Conservation (phyloP, 495 filamentous ascomycete genomes). For the Aspergillus indologenus region DNA sequence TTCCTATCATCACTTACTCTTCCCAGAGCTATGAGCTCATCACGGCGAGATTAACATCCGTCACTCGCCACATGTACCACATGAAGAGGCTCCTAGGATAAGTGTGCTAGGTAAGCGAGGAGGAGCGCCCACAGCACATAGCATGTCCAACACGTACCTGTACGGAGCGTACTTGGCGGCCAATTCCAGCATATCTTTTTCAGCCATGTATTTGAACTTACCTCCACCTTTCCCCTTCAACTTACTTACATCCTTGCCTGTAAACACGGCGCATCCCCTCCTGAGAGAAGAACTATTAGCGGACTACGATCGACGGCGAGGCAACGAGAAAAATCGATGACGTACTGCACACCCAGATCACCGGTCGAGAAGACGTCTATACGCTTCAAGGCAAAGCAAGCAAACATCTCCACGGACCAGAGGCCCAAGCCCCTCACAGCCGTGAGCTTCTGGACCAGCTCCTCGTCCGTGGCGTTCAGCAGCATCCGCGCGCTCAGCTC, state of each 20-base stretch:
- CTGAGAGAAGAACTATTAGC: constrained; percentile 31
- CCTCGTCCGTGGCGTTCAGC: constrained; percentile 74
- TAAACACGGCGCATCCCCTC: constrained; percentile 84
- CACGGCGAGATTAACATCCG: constrained; percentile 69
- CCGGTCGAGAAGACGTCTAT: constrained; percentile 92
- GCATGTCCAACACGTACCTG: constrained; percentile 54
- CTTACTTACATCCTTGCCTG: constrained; percentile 78
- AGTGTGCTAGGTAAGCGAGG: constrained; percentile 20
- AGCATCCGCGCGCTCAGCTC: constrained; percentile 75
- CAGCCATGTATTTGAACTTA: constrained; percentile 97
- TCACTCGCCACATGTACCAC: constrained; percentile 93
- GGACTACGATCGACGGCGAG: not conserved
- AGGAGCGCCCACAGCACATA: not conserved
- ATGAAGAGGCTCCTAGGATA: constrained; percentile 63
- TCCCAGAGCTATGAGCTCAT: constrained; percentile 38
- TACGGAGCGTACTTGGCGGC: constrained; percentile 81
- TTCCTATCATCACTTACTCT: not conserved
- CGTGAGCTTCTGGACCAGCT: constrained; percentile 75
- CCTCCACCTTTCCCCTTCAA: constrained; percentile 76
- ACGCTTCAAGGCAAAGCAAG: constrained; percentile 84
- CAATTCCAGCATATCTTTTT: constrained; percentile 84
- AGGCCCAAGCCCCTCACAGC: constrained; percentile 81
- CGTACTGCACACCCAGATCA: constrained; percentile 87
- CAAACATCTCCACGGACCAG: constrained; percentile 98
- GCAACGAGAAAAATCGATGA: constrained; percentile 8